Conservation (phyloP, 345 rosid species). For the Xanthoceras sorbifolium region DNA sequence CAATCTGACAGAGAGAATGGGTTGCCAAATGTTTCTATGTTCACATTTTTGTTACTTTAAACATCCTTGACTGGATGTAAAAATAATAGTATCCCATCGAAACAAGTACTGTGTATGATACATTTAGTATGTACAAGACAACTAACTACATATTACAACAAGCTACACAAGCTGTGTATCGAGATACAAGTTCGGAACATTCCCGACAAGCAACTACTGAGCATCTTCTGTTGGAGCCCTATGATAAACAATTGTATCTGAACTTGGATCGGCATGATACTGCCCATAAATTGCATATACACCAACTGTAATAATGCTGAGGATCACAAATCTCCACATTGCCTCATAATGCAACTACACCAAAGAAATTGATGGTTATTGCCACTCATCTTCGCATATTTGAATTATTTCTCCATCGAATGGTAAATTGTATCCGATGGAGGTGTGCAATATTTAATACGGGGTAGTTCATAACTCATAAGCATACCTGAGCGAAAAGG, state of each 20-base stretch:
- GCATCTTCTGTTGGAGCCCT: slow-evolving; percentile 53
- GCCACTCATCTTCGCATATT: neutral
- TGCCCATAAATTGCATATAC: slow-evolving; percentile 84
- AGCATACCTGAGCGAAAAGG: slow-evolving; percentile 88
- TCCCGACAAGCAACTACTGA: neutral
- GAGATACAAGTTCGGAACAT: neutral
- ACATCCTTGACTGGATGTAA: neutral
- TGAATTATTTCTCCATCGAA: neutral
- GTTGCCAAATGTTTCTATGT: neutral
- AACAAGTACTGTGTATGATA: neutral
- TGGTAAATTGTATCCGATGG: neutral
- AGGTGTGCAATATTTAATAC: neutral
- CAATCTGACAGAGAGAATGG: neutral
- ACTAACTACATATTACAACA: neutral
- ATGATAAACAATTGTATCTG: slow-evolving; percentile 54
- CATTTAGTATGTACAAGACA: neutral
- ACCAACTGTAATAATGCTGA: slow-evolving; percentile 58
- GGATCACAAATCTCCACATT: slow-evolving; percentile 78
- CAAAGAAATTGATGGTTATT: slow-evolving; percentile 10
- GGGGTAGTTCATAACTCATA: neutral
- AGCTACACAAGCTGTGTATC: neutral
- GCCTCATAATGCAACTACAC: slow-evolving; percentile 91
- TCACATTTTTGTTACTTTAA: neutral
- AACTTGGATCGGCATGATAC: slow-evolving; percentile 63
- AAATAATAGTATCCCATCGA: neutral